These are phyloP conservation scores for Cystobasidium ongulense DNA, from an alignment of 768 basidiomycete species.

Conservation along the genomic window DNA sequence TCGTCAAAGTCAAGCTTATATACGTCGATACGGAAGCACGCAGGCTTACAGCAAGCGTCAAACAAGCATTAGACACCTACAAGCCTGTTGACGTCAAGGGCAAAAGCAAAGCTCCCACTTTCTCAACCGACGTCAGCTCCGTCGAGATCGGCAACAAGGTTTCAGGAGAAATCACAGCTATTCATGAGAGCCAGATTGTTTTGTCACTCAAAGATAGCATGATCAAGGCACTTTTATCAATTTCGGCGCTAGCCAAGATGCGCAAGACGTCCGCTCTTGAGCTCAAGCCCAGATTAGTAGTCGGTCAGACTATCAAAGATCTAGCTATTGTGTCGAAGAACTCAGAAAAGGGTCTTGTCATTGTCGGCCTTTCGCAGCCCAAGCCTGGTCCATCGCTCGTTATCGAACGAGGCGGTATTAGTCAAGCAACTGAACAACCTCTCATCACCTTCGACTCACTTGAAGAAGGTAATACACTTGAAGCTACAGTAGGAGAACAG, in stretches of 20 bases:
- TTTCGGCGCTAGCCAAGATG: slow-evolving; percentile 77
- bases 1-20: slow-evolving; percentile 72
- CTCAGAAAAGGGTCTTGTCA: slow-evolving; percentile 72
- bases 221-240: slow-evolving; percentile 66
- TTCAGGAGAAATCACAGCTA: slow-evolving; percentile 61
- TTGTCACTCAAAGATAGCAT: slow-evolving; percentile 57
- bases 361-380: slow-evolving; percentile 55
- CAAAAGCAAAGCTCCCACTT: slow-evolving; percentile 10
- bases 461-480: slow-evolving; percentile 62
- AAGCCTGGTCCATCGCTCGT: not conserved
- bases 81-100: slow-evolving; percentile 14
- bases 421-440: not conserved
- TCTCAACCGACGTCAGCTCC: slow-evolving; percentile 47
- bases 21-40: slow-evolving; percentile 54
- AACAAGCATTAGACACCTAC: slow-evolving; percentile 45
- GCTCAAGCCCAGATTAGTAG: slow-evolving; percentile 57
- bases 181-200: slow-evolving; percentile 77
- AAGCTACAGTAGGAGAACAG: slow-evolving; percentile 71
- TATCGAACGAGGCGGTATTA: not conserved
- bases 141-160: slow-evolving; percentile 70
- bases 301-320: slow-evolving; percentile 63
- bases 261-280: slow-evolving; percentile 60
- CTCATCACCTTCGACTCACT: slow-evolving; percentile 60
- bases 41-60: slow-evolving; percentile 73
- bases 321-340: slow-evolving; percentile 84